Conservation (phyloP, 2,329 filamentous ascomycete genomes). For the Aspergillus tamarii region DNA sequence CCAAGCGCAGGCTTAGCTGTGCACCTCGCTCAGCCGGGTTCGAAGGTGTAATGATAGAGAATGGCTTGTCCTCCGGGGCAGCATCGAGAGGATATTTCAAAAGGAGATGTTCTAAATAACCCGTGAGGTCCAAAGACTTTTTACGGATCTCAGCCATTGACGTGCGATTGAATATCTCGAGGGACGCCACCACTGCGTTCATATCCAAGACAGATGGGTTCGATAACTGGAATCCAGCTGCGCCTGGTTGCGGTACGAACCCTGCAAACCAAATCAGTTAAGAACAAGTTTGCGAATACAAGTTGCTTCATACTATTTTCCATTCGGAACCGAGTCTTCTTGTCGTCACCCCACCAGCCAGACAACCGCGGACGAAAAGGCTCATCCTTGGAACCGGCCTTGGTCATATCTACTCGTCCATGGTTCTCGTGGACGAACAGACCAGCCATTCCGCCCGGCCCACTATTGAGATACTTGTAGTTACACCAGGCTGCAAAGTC, state of each 20-base stretch:
- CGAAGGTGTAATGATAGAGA: conserved; percentile 69
- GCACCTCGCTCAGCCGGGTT: conserved; percentile 72
- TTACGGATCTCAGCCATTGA: conserved; percentile 68
- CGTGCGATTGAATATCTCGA: conserved; percentile 75
- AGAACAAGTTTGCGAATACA: not conserved
- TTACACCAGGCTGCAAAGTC: conserved; percentile 94
- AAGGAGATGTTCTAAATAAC: conserved; percentile 73
- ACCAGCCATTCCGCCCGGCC: conserved; percentile 78
- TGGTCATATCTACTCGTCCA: conserved; percentile 48
- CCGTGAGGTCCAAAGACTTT: conserved; percentile 74
- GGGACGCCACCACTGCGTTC: conserved; percentile 70
- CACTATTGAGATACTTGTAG: conserved; percentile 91
- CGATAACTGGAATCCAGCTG: conserved; percentile 80
- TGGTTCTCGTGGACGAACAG: conserved; percentile 80
- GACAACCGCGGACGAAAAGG: conserved; percentile 68
- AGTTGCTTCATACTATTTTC: conserved; percentile 58
- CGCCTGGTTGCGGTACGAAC: conserved; percentile 77
- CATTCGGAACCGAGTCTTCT: conserved; percentile 78
- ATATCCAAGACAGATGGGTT: conserved; percentile 82
- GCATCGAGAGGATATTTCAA: conserved; percentile 38
- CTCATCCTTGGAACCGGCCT: conserved; percentile 41
- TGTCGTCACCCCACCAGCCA: conserved; percentile 88
- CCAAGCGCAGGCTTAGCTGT: conserved; percentile 75
- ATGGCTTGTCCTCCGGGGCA: conserved; percentile 44
- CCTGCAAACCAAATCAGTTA: conserved; percentile 35